Evolutionary conservation across 257 asterid genomes (phyloP), one percentile per base, ranked within the genome.

Genomic region (Solanum boliviense): DNA sequence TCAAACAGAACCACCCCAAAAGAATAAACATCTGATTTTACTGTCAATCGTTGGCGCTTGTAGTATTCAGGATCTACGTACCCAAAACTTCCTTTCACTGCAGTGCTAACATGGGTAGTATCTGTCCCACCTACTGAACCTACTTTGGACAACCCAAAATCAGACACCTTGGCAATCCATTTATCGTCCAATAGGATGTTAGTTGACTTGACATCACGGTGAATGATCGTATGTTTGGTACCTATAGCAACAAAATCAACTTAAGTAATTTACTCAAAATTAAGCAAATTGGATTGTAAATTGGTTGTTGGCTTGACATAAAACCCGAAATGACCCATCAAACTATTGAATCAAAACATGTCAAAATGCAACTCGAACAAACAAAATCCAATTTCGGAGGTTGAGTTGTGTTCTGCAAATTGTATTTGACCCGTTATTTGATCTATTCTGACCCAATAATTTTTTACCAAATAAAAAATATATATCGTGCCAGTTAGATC

Each of bases 41-140:
- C 95, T 3, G 98, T 95, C 31, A 95, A 36, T 58, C 90, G 94
- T 46, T 89, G 95, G 9, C 91, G 85, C 79, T 76, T 87, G 86
- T 88, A 94, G 85, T 95, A 95, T 74, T 95, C 97, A 0, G 98
- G 98, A 46, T 95, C 96, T 0, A 95, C 25, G 79, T 95, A 95
- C 1, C 97, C 98, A 5, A 94, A 70, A 84, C 96, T 94, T 3
- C 98, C 98, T 82, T 94, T 95, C 27, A 95, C 97, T 25, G 62
- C 91, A 1, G 97, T 94, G 93, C 94, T 93, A 79, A 95, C 97
- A 32, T 94, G 95, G 52, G 92, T 86, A 23, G 0, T 10, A 18
- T 89, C 52, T 23, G 29, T 32, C 21, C 91, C 93, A 1, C 70
- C 90, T 0, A 87, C 38, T 11, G 97, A 95, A 20, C 98, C 95